A percentile compares a stretch with the other conserved stretches of the same genome.
Conservation (phyloP, 1,284 basidiomycete genomes). For the Cutaneotrichosporon spelunceum region DNA sequence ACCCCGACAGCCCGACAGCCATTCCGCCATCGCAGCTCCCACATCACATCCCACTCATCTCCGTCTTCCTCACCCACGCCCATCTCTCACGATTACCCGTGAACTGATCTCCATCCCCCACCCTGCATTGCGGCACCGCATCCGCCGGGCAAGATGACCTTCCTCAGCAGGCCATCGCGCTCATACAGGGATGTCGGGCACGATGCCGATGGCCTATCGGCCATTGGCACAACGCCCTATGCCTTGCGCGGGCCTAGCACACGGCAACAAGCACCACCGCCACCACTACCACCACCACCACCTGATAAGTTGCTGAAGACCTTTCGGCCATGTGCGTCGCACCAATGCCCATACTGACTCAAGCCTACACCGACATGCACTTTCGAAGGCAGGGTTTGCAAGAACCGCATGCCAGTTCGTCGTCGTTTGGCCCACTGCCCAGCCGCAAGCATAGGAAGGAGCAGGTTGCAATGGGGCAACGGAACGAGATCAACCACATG, state of each 20-base stretch:
- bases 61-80: neutral
- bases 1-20: neutral
- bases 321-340: slow-evolving; percentile 43
- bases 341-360: neutral
- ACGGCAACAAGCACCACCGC: neutral
- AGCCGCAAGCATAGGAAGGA: slow-evolving; percentile 36
- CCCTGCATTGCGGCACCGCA: neutral
- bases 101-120: neutral
- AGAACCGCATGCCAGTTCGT: slow-evolving; percentile 39
- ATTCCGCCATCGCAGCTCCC: neutral
- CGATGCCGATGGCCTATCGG: slow-evolving; percentile 35
- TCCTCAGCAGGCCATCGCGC: slow-evolving; percentile 41
- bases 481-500: slow-evolving; percentile 47
- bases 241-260: slow-evolving; percentile 5
- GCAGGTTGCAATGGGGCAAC: slow-evolving; percentile 34
- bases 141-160: slow-evolving; percentile 16
- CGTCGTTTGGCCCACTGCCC: slow-evolving; percentile 35
- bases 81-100: neutral
- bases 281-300: neutral
- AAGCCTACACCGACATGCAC: slow-evolving; percentile 37
- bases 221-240: slow-evolving; percentile 31
- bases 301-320: slow-evolving; percentile 42
- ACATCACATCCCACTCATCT: neutral
- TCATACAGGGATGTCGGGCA: slow-evolving; percentile 46
- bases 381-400: slow-evolving; percentile 36